Base-by-base conservation (phyloP, 345 rosid species). In the Aquilaria malaccensis region DNA sequence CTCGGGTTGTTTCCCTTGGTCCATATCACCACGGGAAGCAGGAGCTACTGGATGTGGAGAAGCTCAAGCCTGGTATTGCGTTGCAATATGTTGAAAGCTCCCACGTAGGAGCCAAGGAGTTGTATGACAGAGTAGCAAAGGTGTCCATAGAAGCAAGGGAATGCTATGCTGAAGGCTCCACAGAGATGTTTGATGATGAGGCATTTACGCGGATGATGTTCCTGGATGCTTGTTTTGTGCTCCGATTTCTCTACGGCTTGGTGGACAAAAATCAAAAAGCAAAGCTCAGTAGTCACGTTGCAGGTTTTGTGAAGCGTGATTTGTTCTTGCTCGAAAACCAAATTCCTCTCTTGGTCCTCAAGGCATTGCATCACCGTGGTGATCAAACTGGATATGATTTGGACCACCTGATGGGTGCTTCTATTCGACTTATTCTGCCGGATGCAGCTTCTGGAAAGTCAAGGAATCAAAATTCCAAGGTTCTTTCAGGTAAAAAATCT, bases 281-380 rank as follows among this genome's bases (percentile, higher is more conserved):
- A 15, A 13, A 55, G 11, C 55, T 64, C 1, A 51, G 50, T 12
- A 13, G 10, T 12, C 41, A 58, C 15, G 15, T 14, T 10, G 22
- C 22, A 6, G 66, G 56, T 13, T 55, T 50, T 13, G 65, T 45
- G 3, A 31, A 30, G 0, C 52, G 46, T 11, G 80, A 76, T 43
- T 13, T 76, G 55, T 57, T 76, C 49, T 59, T 72, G 66, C 59
- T 72, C 0, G 77, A 76, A 51, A 73, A 71, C 11, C 71, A 76
- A 37, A 41, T 76, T 30, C 80, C 76, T 10, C 72, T 13, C n/a
- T 6, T 2, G 0, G 30, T 76, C 13, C 66, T 76, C 1, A 9
- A 41, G 33, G 10, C 14, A 14, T 15, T 73, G 54, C 43, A 46
- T 14, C 22, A 10, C 7, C 12, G 13, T 31, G 29, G 31, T 15